Conservation (phyloP, 257 asterid genomes). For the Marsdenia floribunda region DNA sequence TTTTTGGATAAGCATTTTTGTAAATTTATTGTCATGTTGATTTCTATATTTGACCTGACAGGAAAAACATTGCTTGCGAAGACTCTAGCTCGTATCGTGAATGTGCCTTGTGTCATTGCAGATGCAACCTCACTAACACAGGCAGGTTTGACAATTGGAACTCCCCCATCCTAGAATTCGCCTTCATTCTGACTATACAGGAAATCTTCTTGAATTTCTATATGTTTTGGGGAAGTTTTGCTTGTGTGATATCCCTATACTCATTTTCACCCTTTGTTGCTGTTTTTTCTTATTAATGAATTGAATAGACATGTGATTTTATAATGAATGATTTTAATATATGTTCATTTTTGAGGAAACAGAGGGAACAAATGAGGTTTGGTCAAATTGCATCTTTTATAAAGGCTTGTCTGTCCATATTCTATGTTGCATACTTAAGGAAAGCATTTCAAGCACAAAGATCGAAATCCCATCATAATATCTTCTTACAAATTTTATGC, state of each 20-base stretch:
- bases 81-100: constrained; percentile 83
- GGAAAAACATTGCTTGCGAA: constrained; percentile 98
- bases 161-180: not conserved
- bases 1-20: constrained; percentile 3
- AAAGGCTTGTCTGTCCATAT: not conserved
- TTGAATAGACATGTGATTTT: not conserved
- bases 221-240: not conserved
- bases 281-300: not conserved
- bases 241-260: not conserved
- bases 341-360: not conserved
- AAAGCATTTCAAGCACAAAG: not conserved
- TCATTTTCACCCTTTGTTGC: not conserved
- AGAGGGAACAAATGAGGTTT: not conserved
- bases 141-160: constrained; percentile 68
- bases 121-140: constrained; percentile 94
- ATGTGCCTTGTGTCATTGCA: constrained; percentile 85
- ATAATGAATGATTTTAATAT: not conserved
- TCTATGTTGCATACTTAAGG: not conserved
- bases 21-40: constrained; percentile 26
- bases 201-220: not conserved
- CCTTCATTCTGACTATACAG: not conserved
- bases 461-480: not conserved
- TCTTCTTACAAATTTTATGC: not conserved
- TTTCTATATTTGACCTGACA: constrained; percentile 43
- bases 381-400: not conserved